Evolutionary conservation across 805 yeast species (phyloP).

Genomic region (Sugiyamaella chiloensis): DNA sequence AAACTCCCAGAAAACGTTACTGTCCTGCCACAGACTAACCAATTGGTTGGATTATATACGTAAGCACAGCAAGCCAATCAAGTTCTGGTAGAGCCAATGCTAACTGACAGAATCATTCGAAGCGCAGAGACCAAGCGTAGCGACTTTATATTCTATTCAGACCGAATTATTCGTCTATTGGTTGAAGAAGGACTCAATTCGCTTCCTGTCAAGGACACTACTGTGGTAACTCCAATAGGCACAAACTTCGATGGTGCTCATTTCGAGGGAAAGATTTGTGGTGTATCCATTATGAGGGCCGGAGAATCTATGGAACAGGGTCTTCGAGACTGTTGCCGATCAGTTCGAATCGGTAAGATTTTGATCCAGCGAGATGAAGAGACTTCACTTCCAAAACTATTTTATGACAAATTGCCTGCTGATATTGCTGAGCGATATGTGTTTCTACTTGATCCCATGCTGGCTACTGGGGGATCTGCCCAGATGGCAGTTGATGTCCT

Average conservation of each 20-base stretch:
- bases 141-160: slow-evolving; percentile 93
- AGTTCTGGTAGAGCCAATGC: too few relatives aligned
- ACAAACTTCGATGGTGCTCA: slow-evolving; percentile 61
- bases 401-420: slow-evolving; percentile 90
- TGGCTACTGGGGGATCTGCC: slow-evolving; percentile 99
- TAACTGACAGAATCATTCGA: slow-evolving; percentile 59
- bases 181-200: slow-evolving; percentile 96
- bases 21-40: slow-evolving; percentile 83
- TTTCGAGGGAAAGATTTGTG: slow-evolving; percentile 91
- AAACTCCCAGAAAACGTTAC: slow-evolving; percentile 50
- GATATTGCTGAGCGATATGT: slow-evolving; percentile 88
- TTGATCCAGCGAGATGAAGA: slow-evolving; percentile 97
- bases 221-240: slow-evolving; percentile 75
- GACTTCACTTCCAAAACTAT: slow-evolving; percentile 87
- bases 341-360: slow-evolving; percentile 94
- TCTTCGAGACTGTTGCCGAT: slow-evolving; percentile 92
- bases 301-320: slow-evolving; percentile 99
- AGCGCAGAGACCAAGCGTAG: slow-evolving; percentile 76
- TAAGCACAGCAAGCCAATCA: too few relatives aligned
- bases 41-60: slow-evolving; percentile 80
- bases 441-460: slow-evolving; percentile 90
- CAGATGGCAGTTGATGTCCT: slow-evolving; percentile 94
- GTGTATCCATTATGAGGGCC: slow-evolving; percentile 96
- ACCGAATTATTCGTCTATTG: slow-evolving; percentile 85
- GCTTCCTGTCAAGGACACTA: slow-evolving; percentile 73